Percentiles rank a stretch among this genome's conserved stretches.
These are phyloP conservation scores for Trifolium fragiferum DNA, from an alignment of 306 rosid genomes.

Conservation along the genomic window DNA sequence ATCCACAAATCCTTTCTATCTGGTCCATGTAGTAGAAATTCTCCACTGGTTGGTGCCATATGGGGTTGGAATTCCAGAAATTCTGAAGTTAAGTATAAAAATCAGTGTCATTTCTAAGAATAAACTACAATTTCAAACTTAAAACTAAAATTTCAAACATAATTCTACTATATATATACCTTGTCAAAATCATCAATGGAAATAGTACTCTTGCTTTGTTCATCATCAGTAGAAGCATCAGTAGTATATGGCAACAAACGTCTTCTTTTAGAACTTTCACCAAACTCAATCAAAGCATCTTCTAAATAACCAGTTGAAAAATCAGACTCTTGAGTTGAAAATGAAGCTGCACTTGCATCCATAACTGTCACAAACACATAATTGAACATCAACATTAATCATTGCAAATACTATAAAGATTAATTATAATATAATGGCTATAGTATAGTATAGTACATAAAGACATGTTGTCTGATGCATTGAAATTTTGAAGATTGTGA, in stretches of 20 bases:
- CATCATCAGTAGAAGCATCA: constrained; percentile 44
- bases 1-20: constrained; percentile 47
- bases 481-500: constrained; percentile 70
- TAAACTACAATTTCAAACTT: no score
- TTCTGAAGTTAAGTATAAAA: constrained; percentile 38
- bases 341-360: constrained; percentile 56
- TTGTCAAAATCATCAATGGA: constrained; percentile 43
- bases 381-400: constrained; percentile 34
- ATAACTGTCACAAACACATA: constrained; percentile 50
- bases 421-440: background rate
- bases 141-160: background rate
- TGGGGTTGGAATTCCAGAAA: constrained; percentile 61
- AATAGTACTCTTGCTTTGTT: constrained; percentile 38
- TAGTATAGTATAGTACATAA: constrained; percentile 50
- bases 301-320: constrained; percentile 86
- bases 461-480: constrained; percentile 62
- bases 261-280: constrained; percentile 70
- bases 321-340: constrained; percentile 55
- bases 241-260: constrained; percentile 56
- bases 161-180: constrained; percentile 37
- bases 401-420: background rate
- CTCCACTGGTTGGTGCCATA: constrained; percentile 57
- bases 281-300: constrained; percentile 82
- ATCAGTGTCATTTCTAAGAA: constrained; percentile 37
- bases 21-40: constrained; percentile 63